Percentiles rank a stretch among this genome's conserved stretches.
These are phyloP conservation scores for Allium fistulosum DNA, from an alignment of 106 monocot genomes.

Conservation along the genomic window DNA sequence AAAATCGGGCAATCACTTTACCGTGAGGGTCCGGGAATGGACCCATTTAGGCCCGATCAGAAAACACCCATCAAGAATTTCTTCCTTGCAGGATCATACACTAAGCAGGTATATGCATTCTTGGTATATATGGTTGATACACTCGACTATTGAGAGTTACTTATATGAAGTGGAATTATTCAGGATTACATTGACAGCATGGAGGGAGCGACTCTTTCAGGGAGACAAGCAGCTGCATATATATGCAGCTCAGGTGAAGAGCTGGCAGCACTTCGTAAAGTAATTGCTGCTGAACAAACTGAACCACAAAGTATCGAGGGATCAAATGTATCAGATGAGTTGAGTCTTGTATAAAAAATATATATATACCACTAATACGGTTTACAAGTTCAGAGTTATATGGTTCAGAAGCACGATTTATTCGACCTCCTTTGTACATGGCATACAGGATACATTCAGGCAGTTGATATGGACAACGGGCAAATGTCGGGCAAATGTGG, in stretches of 20 bases:
- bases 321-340: slow-evolving; percentile 9
- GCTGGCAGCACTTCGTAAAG: slow-evolving; percentile 41
- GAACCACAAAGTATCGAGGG: background rate
- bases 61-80: slow-evolving; percentile 91
- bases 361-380: background rate
- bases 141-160: background rate
- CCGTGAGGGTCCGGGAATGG: slow-evolving; percentile 81
- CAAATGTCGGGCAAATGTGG: background rate
- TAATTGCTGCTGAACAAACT: slow-evolving; percentile 24
- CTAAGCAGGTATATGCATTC: slow-evolving; percentile 62
- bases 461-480: slow-evolving; percentile 1
- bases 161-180: background rate
- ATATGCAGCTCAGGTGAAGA: slow-evolving; percentile 74
- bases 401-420: background rate
- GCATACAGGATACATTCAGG: slow-evolving; percentile 56
- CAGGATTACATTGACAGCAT: slow-evolving; percentile 99
- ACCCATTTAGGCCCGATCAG: slow-evolving; percentile 95
- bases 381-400: background rate
- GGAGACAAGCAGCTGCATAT: slow-evolving; percentile 74
- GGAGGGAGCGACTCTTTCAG: slow-evolving; percentile 98
- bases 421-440: slow-evolving; percentile 6
- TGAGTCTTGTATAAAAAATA: slow-evolving; percentile 11
- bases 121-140: background rate
- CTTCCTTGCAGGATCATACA: slow-evolving; percentile 96
- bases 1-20: slow-evolving; percentile 93